Conservation (phyloP, 257 asterid species). For the Penstemon newberryi region DNA sequence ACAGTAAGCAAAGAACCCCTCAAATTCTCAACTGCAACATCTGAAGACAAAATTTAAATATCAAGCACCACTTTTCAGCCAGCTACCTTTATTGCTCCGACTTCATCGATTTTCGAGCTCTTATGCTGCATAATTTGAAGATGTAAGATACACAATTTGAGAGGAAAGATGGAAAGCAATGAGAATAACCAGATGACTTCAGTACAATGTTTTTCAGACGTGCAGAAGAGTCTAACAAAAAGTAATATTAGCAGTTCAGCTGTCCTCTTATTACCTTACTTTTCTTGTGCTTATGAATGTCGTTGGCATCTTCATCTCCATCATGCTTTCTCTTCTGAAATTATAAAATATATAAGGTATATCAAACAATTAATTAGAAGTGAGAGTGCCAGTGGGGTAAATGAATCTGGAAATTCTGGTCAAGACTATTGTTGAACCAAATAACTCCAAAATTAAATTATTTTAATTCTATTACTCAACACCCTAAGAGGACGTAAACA, state of each 20-base stretch:
- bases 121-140: conserved; percentile 48
- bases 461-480: not conserved
- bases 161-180: not conserved
- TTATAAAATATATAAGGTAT: conserved; percentile 16
- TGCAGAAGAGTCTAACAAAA: not conserved
- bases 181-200: not conserved
- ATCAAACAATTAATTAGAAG: not conserved
- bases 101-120: conserved; percentile 63
- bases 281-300: conserved; percentile 60
- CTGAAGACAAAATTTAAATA: conserved; percentile 54
- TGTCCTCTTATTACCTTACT: conserved; percentile 48
- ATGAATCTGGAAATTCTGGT: not conserved
- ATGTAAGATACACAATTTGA: conserved; percentile 26
- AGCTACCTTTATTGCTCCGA: conserved; percentile 56
- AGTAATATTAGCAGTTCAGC: not conserved
- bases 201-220: not conserved
- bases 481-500: not conserved
- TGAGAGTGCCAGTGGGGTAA: not conserved
- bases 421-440: not conserved
- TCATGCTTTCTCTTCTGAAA: conserved; percentile 63
- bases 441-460: not conserved
- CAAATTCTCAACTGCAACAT: conserved; percentile 66
- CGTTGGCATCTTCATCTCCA: conserved; percentile 56
- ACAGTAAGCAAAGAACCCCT: conserved; percentile 52
- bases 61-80: conserved; percentile 62